A percentile compares a stretch with the other conserved stretches of the same genome.
Conservation (phyloP, 768 basidiomycete species). For the Leccinum disarticulatum region DNA sequence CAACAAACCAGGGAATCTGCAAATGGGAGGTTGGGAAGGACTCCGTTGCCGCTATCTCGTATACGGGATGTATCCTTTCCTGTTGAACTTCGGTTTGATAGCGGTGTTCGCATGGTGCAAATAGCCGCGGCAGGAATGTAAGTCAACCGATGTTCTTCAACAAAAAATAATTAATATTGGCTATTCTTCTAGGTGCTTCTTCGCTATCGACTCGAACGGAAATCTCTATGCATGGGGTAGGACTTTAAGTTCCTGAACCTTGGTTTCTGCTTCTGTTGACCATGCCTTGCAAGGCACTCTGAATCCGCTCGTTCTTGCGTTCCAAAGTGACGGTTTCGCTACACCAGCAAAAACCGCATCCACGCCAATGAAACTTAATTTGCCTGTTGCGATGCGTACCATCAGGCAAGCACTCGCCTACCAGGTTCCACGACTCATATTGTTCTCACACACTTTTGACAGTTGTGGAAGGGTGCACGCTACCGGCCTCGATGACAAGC, state of each 20-base stretch:
- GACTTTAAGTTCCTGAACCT: slow-evolving; percentile 1
- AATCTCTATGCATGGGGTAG: slow-evolving; percentile 81
- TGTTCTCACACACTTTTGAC: slow-evolving; percentile 11
- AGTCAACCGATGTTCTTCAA: slow-evolving; percentile 24
- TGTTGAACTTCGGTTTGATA: slow-evolving; percentile 52
- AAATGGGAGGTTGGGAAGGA: slow-evolving; percentile 64
- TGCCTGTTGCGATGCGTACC: slow-evolving; percentile 59
- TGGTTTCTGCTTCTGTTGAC: slow-evolving; percentile 6
- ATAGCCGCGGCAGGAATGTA: slow-evolving; percentile 84
- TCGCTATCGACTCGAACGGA: slow-evolving; percentile 78
- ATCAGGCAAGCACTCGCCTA: slow-evolving; percentile 51
- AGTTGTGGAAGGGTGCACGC: slow-evolving; percentile 82
- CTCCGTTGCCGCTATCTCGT: slow-evolving; percentile 28
- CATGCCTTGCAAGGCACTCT: slow-evolving; percentile 53
- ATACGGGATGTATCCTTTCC: slow-evolving; percentile 59
- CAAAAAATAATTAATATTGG: not conserved
- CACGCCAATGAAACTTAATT: slow-evolving; percentile 54
- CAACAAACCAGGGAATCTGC: slow-evolving; percentile 48
- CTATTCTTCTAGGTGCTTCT: slow-evolving; percentile 69
- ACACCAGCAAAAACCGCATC: slow-evolving; percentile 48
- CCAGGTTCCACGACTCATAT: not conserved
- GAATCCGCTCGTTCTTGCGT: slow-evolving; percentile 42
- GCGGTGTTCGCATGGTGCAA: slow-evolving; percentile 62
- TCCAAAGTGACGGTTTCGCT: slow-evolving; percentile 57
- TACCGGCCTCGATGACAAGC: slow-evolving; percentile 56